A percentile compares a stretch with the other conserved stretches of the same genome.
phyloP scores from a whole-genome alignment of 495 filamentous ascomycete genomes.

The Aspergillus sclerotioniger region DNA sequence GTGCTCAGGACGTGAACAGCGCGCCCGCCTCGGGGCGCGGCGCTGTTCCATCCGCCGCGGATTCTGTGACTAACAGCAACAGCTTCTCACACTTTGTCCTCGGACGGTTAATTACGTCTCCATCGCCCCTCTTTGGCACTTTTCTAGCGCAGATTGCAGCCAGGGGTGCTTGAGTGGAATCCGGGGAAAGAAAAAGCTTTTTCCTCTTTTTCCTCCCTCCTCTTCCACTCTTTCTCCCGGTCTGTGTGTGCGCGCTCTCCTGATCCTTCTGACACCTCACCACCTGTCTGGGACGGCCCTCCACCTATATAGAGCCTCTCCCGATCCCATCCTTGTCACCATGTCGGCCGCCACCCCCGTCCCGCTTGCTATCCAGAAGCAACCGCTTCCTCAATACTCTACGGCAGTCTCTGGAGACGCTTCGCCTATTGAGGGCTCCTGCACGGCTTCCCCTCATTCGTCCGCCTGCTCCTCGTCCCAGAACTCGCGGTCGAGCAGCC shows the following conservation, averaged over 20 bases:
- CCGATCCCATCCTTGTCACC: conserved; percentile 21
- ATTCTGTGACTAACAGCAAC: conserved; percentile 53
- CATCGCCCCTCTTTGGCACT: conserved; percentile 26
- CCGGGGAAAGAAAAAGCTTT: conserved; percentile 36
- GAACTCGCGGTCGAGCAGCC: conserved; percentile 42
- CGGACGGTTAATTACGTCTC: conserved; percentile 20
- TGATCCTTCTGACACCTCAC: not conserved
- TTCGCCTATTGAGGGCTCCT: conserved; percentile 27
- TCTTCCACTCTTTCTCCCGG: not conserved
- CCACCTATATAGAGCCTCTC: conserved; percentile 34
- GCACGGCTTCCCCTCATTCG: conserved; percentile 36
- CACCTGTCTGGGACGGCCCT: conserved; percentile 18
- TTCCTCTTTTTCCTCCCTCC: conserved; percentile 18
- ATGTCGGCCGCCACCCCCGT: conserved; percentile 35
- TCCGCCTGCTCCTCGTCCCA: conserved; percentile 38
- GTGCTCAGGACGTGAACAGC: conserved; percentile 21
- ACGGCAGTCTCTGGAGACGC: conserved; percentile 26
- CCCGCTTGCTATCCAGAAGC: conserved; percentile 26
- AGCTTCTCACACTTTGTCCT: conserved; percentile 30
- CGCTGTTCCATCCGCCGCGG: conserved; percentile 21
- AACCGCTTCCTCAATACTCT: conserved; percentile 22
- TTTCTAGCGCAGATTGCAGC: conserved; percentile 17
- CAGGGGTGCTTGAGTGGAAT: conserved; percentile 27
- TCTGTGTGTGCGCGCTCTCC: not conserved
- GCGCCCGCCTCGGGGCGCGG: conserved; percentile 25